These are phyloP conservation scores for Aphanomyces stellatus DNA, from an alignment of 352 stramenopile genomes.

Conservation along the genomic window DNA sequence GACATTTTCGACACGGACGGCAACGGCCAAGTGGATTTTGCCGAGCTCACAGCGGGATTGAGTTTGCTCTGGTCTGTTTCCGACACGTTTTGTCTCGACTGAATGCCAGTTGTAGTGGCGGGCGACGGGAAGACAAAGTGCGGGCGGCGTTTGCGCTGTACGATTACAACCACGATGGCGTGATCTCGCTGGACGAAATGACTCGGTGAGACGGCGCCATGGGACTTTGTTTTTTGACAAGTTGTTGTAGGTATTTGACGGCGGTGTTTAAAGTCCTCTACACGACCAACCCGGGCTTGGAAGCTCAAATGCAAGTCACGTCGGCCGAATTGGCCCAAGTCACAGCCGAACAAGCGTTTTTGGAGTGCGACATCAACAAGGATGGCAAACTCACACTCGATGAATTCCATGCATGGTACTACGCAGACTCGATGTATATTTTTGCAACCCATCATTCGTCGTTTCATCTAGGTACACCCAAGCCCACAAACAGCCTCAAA, in stretches of 20 bases:
- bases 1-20: slow-evolving; percentile 26
- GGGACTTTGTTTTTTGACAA: neutral
- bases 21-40: slow-evolving; percentile 25
- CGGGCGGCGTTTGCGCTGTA: slow-evolving; percentile 24
- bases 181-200: slow-evolving; percentile 28
- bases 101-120: neutral
- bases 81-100: neutral
- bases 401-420: slow-evolving; percentile 74
- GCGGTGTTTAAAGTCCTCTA: slow-evolving; percentile 26
- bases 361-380: slow-evolving; percentile 21
- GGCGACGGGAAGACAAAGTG: slow-evolving; percentile 22
- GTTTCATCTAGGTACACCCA: neutral
- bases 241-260: slow-evolving; percentile 9
- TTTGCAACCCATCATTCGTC: no score
- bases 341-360: slow-evolving; percentile 26
- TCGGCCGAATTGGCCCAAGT: slow-evolving; percentile 19
- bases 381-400: slow-evolving; percentile 24
- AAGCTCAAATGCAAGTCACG: slow-evolving; percentile 17
- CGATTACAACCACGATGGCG: slow-evolving; percentile 28
- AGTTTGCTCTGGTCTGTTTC: slow-evolving; percentile 10
- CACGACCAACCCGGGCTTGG: slow-evolving; percentile 7
- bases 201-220: slow-evolving; percentile 18
- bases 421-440: no score
- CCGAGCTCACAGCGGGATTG: slow-evolving; percentile 23
- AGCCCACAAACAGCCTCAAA: neutral